Evolutionary conservation across 345 rosid genomes (phyloP), one percentile per base, ranked within the genome.

Genomic region (Camelina hispida): DNA sequence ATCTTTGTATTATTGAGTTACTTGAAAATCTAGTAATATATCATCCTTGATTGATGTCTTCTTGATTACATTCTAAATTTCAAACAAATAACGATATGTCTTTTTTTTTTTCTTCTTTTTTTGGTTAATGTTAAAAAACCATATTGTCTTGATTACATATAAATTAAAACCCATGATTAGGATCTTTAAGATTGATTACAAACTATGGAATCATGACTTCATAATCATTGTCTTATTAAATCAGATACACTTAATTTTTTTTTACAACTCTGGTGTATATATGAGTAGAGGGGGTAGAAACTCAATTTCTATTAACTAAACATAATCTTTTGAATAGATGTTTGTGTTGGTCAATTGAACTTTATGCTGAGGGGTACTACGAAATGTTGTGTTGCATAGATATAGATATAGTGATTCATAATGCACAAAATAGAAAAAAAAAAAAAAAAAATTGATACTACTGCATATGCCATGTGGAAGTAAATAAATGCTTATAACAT

Each of bases 391-490:
- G 13, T 12, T 74, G 46, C n/a, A 47, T 47, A 17, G 7, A 32
- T 30, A 35, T 8, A 62, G 7, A 16, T 57, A 32, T 20, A 32
- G 17, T 17, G 11, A 7, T 74, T 43, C 17, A 9, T 11, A 34
- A 35, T 22, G 11, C n/a, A n/a, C n/a, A n/a, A n/a, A n/a, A n/a
- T n/a, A n/a, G n/a, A 52, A 72, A 22, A 57, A 16, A 12, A 7
- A 34, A 34, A n/a, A 20, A 16, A 22, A 4, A 44, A 43, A 15
- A 2, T 11, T 16, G 17, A 20, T 52, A 42, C 30, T 28, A 4
- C 10, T 1, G 48, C 68, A 67, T 57, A 58, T 67, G 32, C 35
- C 68, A 51, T 28, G 58, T 47, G 74, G 17, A 52, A 61, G 47
- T 48, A 37, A 42, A 9, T 59, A 66, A 58, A 67, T 54, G 42